phyloP scores from a whole-genome alignment of 495 filamentous ascomycete genomes.

The Penicillium macrosclerotiorum region DNA sequence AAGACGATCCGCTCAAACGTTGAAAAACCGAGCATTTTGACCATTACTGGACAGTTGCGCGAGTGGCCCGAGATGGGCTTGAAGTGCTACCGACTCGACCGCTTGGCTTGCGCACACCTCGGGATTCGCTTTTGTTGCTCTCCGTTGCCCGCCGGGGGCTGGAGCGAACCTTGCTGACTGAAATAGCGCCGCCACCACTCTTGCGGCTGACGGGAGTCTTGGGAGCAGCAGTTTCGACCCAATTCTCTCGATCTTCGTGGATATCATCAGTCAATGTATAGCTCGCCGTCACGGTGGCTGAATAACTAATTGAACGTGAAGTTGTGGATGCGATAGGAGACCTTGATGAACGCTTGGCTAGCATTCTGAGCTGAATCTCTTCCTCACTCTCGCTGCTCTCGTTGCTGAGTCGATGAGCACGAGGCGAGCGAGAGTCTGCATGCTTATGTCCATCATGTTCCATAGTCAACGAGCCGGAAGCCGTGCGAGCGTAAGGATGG shows the following conservation, averaged over 20 bases:
- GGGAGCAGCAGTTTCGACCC: conserved; percentile 45
- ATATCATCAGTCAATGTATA: conserved; percentile 43
- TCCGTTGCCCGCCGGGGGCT: conserved; percentile 60
- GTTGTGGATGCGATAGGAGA: conserved; percentile 47
- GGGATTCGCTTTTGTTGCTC: conserved; percentile 48
- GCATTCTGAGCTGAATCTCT: conserved; percentile 70
- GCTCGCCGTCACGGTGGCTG: conserved; percentile 45
- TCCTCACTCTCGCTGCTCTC: conserved; percentile 71
- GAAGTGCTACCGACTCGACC: conserved; percentile 81
- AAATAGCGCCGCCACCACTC: conserved; percentile 64
- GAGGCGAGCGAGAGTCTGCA: conserved; percentile 39
- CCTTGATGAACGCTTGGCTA: conserved; percentile 57
- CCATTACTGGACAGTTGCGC: conserved; percentile 17
- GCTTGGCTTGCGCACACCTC: conserved; percentile 84
- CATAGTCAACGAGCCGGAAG: conserved; percentile 38
- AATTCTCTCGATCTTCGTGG: conserved; percentile 47
- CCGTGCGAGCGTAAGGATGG: conserved; percentile 51
- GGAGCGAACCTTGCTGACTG: conserved; percentile 69
- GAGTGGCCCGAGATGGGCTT: conserved; percentile 19
- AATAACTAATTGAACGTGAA: conserved; percentile 50
- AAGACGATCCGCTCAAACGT: neutral
- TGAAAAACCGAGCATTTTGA: neutral
- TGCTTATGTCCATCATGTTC: conserved; percentile 33
- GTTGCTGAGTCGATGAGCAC: conserved; percentile 36
- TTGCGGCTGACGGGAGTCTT: conserved; percentile 66